Conservation (phyloP, 257 asterid genomes). For the Avicennia marina region DNA sequence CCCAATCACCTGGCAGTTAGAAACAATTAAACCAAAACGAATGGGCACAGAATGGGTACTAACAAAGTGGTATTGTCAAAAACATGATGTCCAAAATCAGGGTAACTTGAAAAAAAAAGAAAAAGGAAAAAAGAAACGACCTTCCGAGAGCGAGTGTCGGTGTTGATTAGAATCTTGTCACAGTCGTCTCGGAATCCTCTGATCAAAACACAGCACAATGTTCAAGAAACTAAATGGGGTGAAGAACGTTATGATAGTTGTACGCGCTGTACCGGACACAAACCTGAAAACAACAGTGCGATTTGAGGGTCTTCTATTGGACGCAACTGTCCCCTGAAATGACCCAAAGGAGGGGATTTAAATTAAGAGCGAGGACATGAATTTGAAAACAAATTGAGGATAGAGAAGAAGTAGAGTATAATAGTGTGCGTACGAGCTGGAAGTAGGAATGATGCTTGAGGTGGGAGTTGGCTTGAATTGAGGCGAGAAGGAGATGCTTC, state of each 20-base stretch:
- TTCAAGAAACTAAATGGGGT: not conserved
- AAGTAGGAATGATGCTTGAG: constrained; percentile 66
- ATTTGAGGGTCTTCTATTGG: constrained; percentile 66
- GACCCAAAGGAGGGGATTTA: not conserved
- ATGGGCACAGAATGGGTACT: not conserved
- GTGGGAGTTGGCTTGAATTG: constrained; percentile 72
- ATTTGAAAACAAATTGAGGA: not conserved
- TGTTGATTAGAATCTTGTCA: constrained; percentile 72
- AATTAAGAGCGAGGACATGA: not conserved
- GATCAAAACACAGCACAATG: constrained; percentile 16
- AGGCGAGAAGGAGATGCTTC: constrained; percentile 82
- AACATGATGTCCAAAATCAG: not conserved
- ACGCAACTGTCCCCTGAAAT: constrained; percentile 72
- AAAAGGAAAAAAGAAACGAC: constrained; percentile 22
- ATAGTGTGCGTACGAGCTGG: constrained; percentile 52
- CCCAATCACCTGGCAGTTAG: not conserved
- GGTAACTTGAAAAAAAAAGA: not conserved
- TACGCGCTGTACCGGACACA: constrained; percentile 1
- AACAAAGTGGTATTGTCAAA: too few relatives aligned
- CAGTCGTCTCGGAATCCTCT: constrained; percentile 78
- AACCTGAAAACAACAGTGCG: constrained; percentile 98
- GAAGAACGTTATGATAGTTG: not conserved
- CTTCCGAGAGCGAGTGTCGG: constrained; percentile 85
- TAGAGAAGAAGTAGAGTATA: not conserved
- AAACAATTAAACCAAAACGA: not conserved